A percentile compares a stretch with the other conserved stretches of the same genome.
Evolutionary conservation across 768 basidiomycete genomes (phyloP).

Genomic region (Mycena kentingensis): DNA sequence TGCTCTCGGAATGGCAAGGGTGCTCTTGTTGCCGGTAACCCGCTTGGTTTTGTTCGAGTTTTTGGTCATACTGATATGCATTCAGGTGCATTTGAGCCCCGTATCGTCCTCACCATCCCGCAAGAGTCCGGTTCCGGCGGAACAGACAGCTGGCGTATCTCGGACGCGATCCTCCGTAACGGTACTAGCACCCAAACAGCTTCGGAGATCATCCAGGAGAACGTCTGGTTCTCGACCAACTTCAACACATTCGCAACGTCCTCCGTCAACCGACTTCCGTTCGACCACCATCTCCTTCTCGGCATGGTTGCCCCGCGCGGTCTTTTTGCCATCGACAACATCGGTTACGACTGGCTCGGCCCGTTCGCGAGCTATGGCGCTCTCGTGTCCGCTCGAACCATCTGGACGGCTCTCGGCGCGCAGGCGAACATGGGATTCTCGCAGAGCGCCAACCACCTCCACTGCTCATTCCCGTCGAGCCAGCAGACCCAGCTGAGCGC

Average conservation of each 20-base stretch:
- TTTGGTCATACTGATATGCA: not conserved
- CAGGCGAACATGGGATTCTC: slow-evolving; percentile 52
- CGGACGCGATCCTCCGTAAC: slow-evolving; percentile 45
- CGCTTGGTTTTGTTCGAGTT: not conserved
- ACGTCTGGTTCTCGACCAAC: slow-evolving; percentile 59
- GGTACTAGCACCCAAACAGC: slow-evolving; percentile 55
- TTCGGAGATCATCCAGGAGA: slow-evolving; percentile 59
- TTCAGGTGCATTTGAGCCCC: slow-evolving; percentile 50
- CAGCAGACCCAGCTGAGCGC: slow-evolving; percentile 50
- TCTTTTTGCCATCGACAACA: slow-evolving; percentile 56
- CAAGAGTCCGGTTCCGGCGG: slow-evolving; percentile 68
- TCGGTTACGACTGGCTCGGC: slow-evolving; percentile 57
- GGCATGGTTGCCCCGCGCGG: slow-evolving; percentile 58
- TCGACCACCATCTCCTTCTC: slow-evolving; percentile 61
- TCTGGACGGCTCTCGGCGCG: slow-evolving; percentile 53
- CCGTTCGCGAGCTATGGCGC: slow-evolving; percentile 52
- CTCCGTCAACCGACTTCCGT: slow-evolving; percentile 48
- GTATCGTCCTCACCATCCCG: slow-evolving; percentile 60
- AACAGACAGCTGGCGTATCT: slow-evolving; percentile 61
- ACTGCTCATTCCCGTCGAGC: slow-evolving; percentile 55
- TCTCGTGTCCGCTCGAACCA: slow-evolving; percentile 50
- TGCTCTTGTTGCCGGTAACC: slow-evolving; percentile 51
- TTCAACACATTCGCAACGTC: slow-evolving; percentile 49
- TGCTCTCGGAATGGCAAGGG: slow-evolving; percentile 67
- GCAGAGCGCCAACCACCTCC: slow-evolving; percentile 54